A percentile compares a stretch with the other conserved stretches of the same genome.
phyloP scores from a whole-genome alignment of 192 early-diverging fungal species.

The Backusella morwellensis region DNA sequence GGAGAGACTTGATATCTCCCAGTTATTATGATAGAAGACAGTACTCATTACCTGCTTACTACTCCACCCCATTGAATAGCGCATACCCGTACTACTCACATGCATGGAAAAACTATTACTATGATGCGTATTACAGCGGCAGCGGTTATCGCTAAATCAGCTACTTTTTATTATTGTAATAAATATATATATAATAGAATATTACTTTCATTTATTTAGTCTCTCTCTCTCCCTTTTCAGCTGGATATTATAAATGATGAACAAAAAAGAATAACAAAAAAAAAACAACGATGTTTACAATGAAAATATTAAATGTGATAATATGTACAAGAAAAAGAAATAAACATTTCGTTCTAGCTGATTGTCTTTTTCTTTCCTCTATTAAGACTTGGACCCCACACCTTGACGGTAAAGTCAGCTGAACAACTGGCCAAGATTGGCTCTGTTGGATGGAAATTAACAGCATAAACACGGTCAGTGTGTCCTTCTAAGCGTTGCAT shows the following conservation, averaged over 20 bases:
- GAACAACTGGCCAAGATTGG: conserved; percentile 80
- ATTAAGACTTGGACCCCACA: conserved; percentile 59
- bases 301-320: background rate
- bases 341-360: conserved; percentile 12
- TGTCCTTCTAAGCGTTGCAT: conserved; percentile 88
- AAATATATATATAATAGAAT: background rate
- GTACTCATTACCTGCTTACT: background rate
- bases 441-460: conserved; percentile 87
- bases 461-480: conserved; percentile 90
- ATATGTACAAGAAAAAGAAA: conserved; percentile 11
- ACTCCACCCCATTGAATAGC: background rate
- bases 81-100: background rate
- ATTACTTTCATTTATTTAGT: background rate
- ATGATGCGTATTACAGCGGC: background rate
- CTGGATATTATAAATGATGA: background rate
- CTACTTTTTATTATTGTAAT: background rate
- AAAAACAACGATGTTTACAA: background rate
- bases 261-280: background rate
- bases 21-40: background rate
- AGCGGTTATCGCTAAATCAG: background rate
- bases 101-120: background rate
- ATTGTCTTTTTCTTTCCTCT: conserved; percentile 36
- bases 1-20: background rate
- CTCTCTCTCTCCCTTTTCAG: background rate
- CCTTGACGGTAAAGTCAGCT: conserved; percentile 78